Evolutionary conservation across 805 yeast genomes (phyloP).

Genomic region (Maudiozyma saulgeensis): DNA sequence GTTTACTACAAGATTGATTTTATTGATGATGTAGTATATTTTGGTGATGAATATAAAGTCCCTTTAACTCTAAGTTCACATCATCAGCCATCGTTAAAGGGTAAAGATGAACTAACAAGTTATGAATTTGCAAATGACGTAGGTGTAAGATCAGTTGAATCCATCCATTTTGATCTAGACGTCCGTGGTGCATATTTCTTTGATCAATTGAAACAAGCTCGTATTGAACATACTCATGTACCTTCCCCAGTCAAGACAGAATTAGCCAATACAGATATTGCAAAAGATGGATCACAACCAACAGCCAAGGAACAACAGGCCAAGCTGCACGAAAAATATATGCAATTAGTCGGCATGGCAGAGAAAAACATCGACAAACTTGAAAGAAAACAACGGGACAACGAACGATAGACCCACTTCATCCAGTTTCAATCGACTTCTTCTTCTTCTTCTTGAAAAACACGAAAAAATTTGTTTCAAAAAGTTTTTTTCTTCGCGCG

Average conservation of each 20-base stretch:
- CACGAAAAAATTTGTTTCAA: no score
- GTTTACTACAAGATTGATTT: conserved; percentile 25
- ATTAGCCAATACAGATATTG: not conserved
- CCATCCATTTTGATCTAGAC: conserved; percentile 8
- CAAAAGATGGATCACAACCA: conserved; percentile 3
- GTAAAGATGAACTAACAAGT: not conserved
- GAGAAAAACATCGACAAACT: not conserved
- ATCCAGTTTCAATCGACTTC: not conserved
- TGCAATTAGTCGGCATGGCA: not conserved
- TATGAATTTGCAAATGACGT: conserved; percentile 20
- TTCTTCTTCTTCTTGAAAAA: not conserved
- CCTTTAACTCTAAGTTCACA: conserved; percentile 12
- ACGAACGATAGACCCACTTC: not conserved
- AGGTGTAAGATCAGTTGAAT: conserved; percentile 10
- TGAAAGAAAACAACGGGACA: not conserved
- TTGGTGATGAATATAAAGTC: conserved; percentile 19
- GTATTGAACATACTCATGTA: not conserved
- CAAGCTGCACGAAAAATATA: not conserved
- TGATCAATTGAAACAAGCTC: conserved; percentile 8
- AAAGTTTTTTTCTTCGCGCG: no score
- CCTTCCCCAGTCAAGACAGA: not conserved
- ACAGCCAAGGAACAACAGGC: not conserved
- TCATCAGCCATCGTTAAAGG: conserved; percentile 2
- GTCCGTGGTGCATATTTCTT: conserved; percentile 7
- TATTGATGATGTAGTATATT: conserved; percentile 19